Base-by-base conservation (phyloP, 2,329 filamentous ascomycete species). In the Fusarium sp. region DNA sequence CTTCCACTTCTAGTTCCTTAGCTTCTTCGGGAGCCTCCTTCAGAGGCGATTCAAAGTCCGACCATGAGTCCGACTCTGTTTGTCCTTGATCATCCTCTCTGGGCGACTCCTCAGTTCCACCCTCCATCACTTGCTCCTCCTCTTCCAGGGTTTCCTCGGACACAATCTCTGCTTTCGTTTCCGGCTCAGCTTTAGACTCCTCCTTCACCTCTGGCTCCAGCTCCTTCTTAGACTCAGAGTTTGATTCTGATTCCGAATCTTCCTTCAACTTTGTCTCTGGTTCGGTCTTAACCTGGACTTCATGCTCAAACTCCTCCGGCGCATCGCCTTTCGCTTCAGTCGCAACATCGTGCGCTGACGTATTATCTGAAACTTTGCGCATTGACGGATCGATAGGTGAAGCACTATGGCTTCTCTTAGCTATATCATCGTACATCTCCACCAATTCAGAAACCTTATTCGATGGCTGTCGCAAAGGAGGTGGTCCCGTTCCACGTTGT, bases 361-460 rank as follows among this genome's bases (percentile, higher is more conserved):
- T 35, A 50, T 49, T 52, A 23, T 45, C 54, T 11, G 71, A 70
- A 23, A 44, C 18, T 41, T 64, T 73, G 18, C 63, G 65, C 60
- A 71, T 54, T 2, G 70, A 44, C 11, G 75, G 61, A n/a, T 76
- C 73, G 33, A 71, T 48, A 15, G 75, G 75, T 5, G 75, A 76
- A 15, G 42, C 59, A 40, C 69, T 75, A 12, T 54, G 60, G 18
- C 44, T 73, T n/a, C 71, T 61, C 56, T 70, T 80, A 1, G 78
- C 71, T 15, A 87, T 80, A 6, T 82, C 84, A 64, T 89, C 85
- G 52, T 82, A 87, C 79, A 85, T 83, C 26, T 82, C 82, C 35
- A 87, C 86, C 27, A 88, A 77, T 50, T 84, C 83, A 58, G 85
- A 84, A 5, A 88, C 85, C 67, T 85, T 87, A 11, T 83, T 85